These are phyloP conservation scores for Dendrobium nobile DNA, from an alignment of 106 monocot genomes.

Conservation along the genomic window DNA sequence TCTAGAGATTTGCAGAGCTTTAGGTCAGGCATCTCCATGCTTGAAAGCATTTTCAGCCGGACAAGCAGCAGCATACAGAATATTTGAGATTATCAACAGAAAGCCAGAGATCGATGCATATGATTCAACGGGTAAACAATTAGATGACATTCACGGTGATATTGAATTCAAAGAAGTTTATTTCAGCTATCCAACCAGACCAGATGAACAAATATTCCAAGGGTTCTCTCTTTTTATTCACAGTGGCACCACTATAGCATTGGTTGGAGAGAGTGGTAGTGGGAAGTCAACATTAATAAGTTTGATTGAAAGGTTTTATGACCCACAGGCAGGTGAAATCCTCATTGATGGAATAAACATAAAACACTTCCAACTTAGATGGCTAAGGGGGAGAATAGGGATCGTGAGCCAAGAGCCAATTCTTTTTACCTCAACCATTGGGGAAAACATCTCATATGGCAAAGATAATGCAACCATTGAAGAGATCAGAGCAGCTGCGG, in stretches of 20 bases:
- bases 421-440: conserved; percentile 16
- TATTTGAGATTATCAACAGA: conserved; percentile 17
- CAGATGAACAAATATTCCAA: conserved; percentile 13
- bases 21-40: conserved; percentile 22
- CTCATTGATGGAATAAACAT: conserved; percentile 20
- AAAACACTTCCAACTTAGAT: conserved; percentile 19
- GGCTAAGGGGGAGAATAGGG: conserved; percentile 22
- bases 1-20: conserved; percentile 5
- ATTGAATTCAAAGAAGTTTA: conserved; percentile 17
- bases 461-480: conserved; percentile 21
- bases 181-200: conserved; percentile 24
- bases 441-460: conserved; percentile 21
- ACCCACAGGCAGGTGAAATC: conserved; percentile 20
- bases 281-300: conserved; percentile 18
- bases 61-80: conserved; percentile 19
- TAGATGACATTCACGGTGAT: conserved; percentile 10
- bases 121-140: conserved; percentile 10
- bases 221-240: conserved; percentile 19
- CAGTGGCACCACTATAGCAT: conserved; percentile 15
- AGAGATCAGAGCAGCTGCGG: conserved; percentile 18
- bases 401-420: conserved; percentile 24
- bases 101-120: conserved; percentile 19
- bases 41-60: conserved; percentile 16
- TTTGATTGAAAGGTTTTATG: conserved; percentile 26
- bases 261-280: conserved; percentile 26